phyloP scores from a whole-genome alignment of 2,329 filamentous ascomycete genomes.

The Trichophyton benhamiae region DNA sequence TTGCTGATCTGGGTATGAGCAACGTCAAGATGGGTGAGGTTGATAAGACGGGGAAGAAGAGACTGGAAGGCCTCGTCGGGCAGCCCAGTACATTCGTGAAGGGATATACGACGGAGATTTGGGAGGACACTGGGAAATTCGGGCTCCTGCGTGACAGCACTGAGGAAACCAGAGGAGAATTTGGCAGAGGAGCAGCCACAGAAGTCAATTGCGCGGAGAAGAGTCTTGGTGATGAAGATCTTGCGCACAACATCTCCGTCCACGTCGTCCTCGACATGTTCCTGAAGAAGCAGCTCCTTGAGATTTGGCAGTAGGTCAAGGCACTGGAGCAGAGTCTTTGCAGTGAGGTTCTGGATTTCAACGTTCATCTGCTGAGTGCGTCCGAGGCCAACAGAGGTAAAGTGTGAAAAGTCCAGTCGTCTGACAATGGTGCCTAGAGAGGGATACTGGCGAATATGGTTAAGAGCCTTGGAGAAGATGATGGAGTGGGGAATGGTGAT shows the following conservation, averaged over 20 bases:
- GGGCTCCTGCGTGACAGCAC: constrained; percentile 37
- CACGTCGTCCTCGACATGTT: constrained; percentile 68
- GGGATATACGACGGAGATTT: constrained; percentile 53
- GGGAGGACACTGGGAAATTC: constrained; percentile 43
- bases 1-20: constrained; percentile 65
- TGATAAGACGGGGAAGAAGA: constrained; percentile 56
- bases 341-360: constrained; percentile 63
- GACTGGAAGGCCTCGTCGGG: constrained; percentile 54
- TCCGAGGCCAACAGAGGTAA: constrained; percentile 67
- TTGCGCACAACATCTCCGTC: constrained; percentile 56
- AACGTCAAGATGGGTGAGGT: constrained; percentile 67
- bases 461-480: constrained; percentile 70
- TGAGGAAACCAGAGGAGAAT: constrained; percentile 55
- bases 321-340: constrained; percentile 58
- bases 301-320: constrained; percentile 60
- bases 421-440: constrained; percentile 62
- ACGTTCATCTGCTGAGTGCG: constrained; percentile 61
- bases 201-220: constrained; percentile 59
- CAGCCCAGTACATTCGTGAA: constrained; percentile 67
- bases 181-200: constrained; percentile 58
- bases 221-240: constrained; percentile 54
- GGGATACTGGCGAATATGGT: constrained; percentile 54
- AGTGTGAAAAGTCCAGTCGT: constrained; percentile 73
- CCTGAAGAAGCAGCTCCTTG: constrained; percentile 66
- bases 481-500: constrained; percentile 73